A percentile compares a stretch with the other conserved stretches of the same genome.
These are phyloP conservation scores for Monilinia laxa DNA, from an alignment of 2,329 filamentous ascomycete species.

Conservation along the genomic window DNA sequence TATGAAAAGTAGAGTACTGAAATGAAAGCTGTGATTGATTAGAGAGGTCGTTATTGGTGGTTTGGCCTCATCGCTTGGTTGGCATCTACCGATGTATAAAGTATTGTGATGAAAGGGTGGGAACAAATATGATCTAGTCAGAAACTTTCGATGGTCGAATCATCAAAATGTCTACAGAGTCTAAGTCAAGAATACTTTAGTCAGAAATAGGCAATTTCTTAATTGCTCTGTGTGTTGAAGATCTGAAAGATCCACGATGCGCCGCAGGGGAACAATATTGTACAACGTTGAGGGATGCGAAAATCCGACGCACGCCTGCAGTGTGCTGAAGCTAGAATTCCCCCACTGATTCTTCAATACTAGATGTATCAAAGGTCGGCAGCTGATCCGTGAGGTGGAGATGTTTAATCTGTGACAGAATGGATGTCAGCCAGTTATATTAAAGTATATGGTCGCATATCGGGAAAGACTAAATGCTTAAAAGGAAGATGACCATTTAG, in stretches of 20 bases:
- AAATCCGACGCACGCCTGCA: conserved; percentile 38
- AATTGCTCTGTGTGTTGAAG: conserved; percentile 15
- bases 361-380: conserved; percentile 36
- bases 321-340: conserved; percentile 28
- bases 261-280: conserved; percentile 31
- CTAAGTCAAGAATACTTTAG: neutral
- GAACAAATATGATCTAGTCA: neutral
- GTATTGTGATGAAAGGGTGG: neutral
- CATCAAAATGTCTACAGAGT: conserved; percentile 6
- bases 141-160: conserved; percentile 3
- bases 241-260: conserved; percentile 33
- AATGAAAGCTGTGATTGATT: neutral
- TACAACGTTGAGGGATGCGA: conserved; percentile 36
- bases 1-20: conserved; percentile 5
- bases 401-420: conserved; percentile 35
- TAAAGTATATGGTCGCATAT: conserved; percentile 30
- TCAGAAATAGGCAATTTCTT: conserved; percentile 5
- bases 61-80: conserved; percentile 19
- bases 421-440: conserved; percentile 36
- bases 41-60: conserved; percentile 8
- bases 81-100: conserved; percentile 11
- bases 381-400: conserved; percentile 37
- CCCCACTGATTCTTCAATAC: conserved; percentile 31
- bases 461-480: conserved; percentile 26
- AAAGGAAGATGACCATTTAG: conserved; percentile 31